phyloP scores from a whole-genome alignment of 352 stramenopile species.

The Pythium vanterpoolii region DNA sequence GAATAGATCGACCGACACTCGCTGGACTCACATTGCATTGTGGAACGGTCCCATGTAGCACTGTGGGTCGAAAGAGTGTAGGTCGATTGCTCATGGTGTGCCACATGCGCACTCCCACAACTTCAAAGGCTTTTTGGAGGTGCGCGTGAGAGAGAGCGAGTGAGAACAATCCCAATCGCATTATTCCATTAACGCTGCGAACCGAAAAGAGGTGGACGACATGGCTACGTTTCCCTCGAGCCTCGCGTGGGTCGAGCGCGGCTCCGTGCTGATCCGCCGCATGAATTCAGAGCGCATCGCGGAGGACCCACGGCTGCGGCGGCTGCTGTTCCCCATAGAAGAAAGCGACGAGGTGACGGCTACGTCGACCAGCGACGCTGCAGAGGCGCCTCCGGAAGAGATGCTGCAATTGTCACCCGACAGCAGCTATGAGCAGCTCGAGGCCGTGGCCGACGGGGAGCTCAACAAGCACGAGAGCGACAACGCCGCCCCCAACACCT shows the following conservation, averaged over 20 bases:
- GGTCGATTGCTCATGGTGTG: too few species aligned
- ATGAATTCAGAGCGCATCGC: constrained; percentile 88
- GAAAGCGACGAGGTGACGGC: background rate
- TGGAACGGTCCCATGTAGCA: constrained; percentile 23
- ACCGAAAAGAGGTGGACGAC: background rate
- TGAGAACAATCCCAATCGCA: constrained; percentile 25
- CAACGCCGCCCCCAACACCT: constrained; percentile 66
- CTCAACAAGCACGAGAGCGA: constrained; percentile 72
- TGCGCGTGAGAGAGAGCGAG: background rate
- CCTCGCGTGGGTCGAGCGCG: constrained; percentile 76
- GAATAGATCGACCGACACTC: constrained; percentile 10
- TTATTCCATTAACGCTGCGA: background rate
- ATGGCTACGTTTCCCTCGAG: constrained; percentile 34
- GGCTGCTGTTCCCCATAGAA: constrained; percentile 40
- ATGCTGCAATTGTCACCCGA: constrained; percentile 24
- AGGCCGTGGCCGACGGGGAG: constrained; percentile 49
- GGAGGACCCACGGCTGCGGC: constrained; percentile 74
- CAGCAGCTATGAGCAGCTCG: constrained; percentile 70
- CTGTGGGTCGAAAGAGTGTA: too few species aligned
- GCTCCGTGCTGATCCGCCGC: constrained; percentile 77
- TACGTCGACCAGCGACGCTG: background rate
- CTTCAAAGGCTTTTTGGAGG: constrained; percentile 18
- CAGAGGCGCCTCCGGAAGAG: background rate
- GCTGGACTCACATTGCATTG: constrained; percentile 4
- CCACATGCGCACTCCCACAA: constrained; percentile 21